phyloP scores from a whole-genome alignment of 2,329 filamentous ascomycete genomes.

The Microsporum canis region DNA sequence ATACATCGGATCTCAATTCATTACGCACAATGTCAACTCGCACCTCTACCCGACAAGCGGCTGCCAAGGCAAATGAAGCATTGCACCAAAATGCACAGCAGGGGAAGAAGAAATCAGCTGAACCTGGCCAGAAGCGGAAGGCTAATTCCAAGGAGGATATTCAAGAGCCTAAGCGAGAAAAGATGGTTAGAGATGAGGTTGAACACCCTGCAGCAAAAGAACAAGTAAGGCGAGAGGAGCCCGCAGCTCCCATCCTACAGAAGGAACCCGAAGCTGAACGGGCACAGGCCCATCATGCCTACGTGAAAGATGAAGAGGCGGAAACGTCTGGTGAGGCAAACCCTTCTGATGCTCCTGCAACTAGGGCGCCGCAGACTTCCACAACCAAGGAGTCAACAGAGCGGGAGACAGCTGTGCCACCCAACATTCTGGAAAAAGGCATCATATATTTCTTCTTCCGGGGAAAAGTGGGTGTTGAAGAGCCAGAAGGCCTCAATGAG shows the following conservation, averaged over 20 bases:
- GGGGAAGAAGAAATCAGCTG: conserved; percentile 17
- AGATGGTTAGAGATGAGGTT: conserved; percentile 15
- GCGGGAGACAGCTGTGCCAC: conserved; percentile 42
- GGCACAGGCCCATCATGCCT: conserved; percentile 9
- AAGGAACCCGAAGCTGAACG: conserved; percentile 12
- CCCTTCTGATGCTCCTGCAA: conserved; percentile 9
- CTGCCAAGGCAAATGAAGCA: conserved; percentile 35
- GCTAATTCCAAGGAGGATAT: conserved; percentile 18
- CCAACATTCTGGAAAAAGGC: conserved; percentile 70
- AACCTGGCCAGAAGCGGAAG: conserved; percentile 32
- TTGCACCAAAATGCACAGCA: conserved; percentile 23
- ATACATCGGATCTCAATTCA: not conserved
- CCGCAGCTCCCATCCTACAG: not conserved
- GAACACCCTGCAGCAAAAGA: conserved; percentile 4
- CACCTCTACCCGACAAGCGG: conserved; percentile 34
- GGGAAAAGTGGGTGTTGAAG: conserved; percentile 59
- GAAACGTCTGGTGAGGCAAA: not conserved
- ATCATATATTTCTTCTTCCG: conserved; percentile 87
- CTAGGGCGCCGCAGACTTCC: conserved; percentile 5
- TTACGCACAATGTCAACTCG: conserved; percentile 21
- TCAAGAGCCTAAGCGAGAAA: conserved; percentile 29
- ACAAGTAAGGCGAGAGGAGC: not conserved
- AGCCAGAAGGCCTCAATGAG: conserved; percentile 58
- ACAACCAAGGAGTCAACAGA: conserved; percentile 29
- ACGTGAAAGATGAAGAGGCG: conserved; percentile 13